A percentile compares a stretch with the other conserved stretches of the same genome.
Evolutionary conservation across 2,329 filamentous ascomycete species (phyloP).

Genomic region (Laburnicola sp.): DNA sequence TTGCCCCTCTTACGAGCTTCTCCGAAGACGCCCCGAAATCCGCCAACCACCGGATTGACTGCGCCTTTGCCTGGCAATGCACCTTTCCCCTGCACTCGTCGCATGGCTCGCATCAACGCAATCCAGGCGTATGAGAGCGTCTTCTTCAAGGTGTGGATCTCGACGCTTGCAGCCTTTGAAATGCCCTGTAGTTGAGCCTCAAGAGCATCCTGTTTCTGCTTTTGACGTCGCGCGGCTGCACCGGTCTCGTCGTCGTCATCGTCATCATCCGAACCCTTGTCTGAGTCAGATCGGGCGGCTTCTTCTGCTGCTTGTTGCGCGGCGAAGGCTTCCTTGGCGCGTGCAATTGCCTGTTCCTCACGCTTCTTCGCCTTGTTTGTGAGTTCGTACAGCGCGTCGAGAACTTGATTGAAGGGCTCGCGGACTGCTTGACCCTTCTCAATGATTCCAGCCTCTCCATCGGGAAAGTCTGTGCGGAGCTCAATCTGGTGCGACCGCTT

Average conservation of each 20-base stretch:
- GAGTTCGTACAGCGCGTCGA: slow-evolving; percentile 86
- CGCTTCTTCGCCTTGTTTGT: slow-evolving; percentile 70
- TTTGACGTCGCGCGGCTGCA: slow-evolving; percentile 27
- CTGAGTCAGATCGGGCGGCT: slow-evolving; percentile 43
- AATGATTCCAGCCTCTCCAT: slow-evolving; percentile 69
- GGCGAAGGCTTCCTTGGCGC: slow-evolving; percentile 59
- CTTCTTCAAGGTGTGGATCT: slow-evolving; percentile 75
- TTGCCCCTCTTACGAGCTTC: slow-evolving; percentile 86
- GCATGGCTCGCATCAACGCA: slow-evolving; percentile 88
- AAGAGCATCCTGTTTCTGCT: slow-evolving; percentile 57
- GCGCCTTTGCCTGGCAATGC: slow-evolving; percentile 57
- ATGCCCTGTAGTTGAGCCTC: slow-evolving; percentile 60
- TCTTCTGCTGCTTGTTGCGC: slow-evolving; percentile 50
- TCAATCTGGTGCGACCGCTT: slow-evolving; percentile 89
- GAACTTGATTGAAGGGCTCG: slow-evolving; percentile 78
- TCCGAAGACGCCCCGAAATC: slow-evolving; percentile 83
- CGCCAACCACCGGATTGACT: slow-evolving; percentile 67
- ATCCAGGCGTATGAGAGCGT: slow-evolving; percentile 96
- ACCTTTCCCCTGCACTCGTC: slow-evolving; percentile 84
- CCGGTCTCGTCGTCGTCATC: slow-evolving; percentile 57
- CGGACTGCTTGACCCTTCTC: slow-evolving; percentile 73
- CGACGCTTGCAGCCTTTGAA: slow-evolving; percentile 68
- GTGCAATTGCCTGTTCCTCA: slow-evolving; percentile 63
- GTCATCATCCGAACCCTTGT: slow-evolving; percentile 48
- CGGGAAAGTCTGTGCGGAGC: slow-evolving; percentile 72